These are phyloP conservation scores for Claviceps digitariae DNA, from an alignment of 2,329 filamentous ascomycete genomes.

Conservation along the genomic window DNA sequence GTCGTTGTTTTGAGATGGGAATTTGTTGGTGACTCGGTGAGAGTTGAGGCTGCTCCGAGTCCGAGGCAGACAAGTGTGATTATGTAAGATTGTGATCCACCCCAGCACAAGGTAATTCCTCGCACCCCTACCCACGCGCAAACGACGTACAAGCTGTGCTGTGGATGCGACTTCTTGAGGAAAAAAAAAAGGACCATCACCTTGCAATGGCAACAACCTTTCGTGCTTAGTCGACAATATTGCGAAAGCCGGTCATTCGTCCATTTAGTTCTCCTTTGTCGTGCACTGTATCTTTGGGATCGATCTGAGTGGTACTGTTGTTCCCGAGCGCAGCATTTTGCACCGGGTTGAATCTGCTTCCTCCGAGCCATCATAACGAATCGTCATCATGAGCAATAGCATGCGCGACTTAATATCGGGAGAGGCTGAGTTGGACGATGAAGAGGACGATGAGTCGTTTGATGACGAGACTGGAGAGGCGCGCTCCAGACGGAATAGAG, in stretches of 20 bases:
- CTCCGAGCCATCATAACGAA: not conserved
- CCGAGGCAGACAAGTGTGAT: not conserved
- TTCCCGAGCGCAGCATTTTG: not conserved
- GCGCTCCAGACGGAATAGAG: constrained; percentile 26
- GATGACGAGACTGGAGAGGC: constrained; percentile 60
- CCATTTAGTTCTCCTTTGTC: constrained; percentile 1
- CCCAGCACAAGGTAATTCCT: constrained; percentile 7
- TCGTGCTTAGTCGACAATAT: constrained; percentile 6
- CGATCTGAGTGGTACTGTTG: not conserved
- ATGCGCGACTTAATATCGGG: constrained; percentile 71
- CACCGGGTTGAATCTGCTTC: not conserved
- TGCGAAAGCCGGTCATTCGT: not conserved
- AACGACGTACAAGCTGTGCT: constrained; percentile 12
- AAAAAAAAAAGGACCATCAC: constrained; percentile 11
- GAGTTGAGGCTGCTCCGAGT: not conserved
- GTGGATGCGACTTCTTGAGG: constrained; percentile 10
- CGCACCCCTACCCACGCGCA: constrained; percentile 12
- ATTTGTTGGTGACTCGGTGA: not conserved
- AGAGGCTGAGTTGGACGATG: constrained; percentile 73
- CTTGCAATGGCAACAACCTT: not conserved
- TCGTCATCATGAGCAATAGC: constrained; percentile 42
- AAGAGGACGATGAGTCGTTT: constrained; percentile 73
- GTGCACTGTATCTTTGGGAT: not conserved
- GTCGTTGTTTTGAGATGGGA: not conserved
- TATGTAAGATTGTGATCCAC: not conserved